These are phyloP conservation scores for Neurospora crassa DNA, from an alignment of 2,329 filamentous ascomycete genomes.

Conservation along the genomic window DNA sequence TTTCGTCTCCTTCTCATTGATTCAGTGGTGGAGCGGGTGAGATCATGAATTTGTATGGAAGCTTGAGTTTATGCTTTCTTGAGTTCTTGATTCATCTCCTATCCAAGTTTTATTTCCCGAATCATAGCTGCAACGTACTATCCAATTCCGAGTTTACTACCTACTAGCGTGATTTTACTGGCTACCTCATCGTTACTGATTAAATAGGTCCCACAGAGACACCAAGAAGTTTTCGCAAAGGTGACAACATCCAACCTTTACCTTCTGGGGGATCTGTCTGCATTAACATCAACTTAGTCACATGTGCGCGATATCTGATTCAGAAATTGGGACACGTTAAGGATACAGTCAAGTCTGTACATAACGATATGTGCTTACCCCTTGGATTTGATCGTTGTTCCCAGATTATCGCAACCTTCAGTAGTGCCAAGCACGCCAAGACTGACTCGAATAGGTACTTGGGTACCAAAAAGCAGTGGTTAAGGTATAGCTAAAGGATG, in stretches of 20 bases:
- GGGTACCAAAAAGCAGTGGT: too few species aligned
- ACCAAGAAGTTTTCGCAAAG: fast-evolving
- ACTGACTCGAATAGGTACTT: too few species aligned
- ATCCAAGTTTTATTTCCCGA: background rate
- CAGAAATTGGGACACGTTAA: background rate
- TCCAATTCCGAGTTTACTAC: background rate
- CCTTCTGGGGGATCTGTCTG: background rate
- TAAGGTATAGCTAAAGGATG: too few species aligned
- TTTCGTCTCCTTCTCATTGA: background rate
- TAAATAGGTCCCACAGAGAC: background rate
- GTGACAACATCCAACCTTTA: background rate
- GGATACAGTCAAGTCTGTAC: background rate
- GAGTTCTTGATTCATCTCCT: background rate
- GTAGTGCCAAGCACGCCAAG: too few species aligned
- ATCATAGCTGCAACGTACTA: background rate
- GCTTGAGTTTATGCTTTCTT: background rate
- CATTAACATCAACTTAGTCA: background rate
- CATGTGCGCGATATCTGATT: background rate
- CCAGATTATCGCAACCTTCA: too few species aligned
- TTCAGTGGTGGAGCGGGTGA: background rate
- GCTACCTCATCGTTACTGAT: background rate
- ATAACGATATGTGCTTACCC: too few species aligned
- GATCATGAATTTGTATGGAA: background rate
- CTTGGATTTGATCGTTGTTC: too few species aligned
- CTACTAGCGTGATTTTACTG: background rate